Base-by-base conservation (phyloP, 768 basidiomycete genomes). In the Termitomyces sp. region DNA sequence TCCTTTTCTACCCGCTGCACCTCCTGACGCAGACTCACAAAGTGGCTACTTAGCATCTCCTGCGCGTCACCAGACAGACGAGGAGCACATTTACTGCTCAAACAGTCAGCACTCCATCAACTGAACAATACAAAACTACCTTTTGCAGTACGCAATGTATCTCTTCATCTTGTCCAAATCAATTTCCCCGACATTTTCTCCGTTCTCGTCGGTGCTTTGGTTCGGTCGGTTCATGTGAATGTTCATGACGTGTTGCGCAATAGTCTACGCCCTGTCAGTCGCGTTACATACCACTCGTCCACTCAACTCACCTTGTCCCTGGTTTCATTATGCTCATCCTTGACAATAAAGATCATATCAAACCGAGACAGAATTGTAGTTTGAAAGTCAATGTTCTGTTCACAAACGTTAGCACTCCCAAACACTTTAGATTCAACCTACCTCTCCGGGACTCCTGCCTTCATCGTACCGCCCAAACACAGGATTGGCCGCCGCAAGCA, bases 331-430 rank as follows among this genome's bases (percentile, higher is more conserved):
- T 99, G 97, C 64, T 98, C 94, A 64, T 99, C 97, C 68, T 91
- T 93, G 56, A 99, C 89, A 60, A 99, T 96, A 76, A 98, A 99
- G 63, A 99, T 98, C 95, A 99, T 96, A 68, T 99, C 97, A 70
- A 99, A 99, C 53, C 97, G 89, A 45, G 95, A 98, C 66, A 99
- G 72, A 61, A 99, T 98, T 2, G 97, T 98, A 6, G 95, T 97
- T 73, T 97, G 94, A 70, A 97, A 95, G 67, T 97, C 95, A 60
- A 97, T 97, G 66, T 97, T 97, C 92, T 82, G 46, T 2, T 42
- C 29, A 31, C 9, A 18, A 31, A 36, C 15, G 41, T 46, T 16
- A 59, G 40, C 62, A 42, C 33, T 31, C 45, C 46, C 15, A 53
- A 20, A n/a, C 35, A 45, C 35, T 53, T 1, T 12, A 27, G 7